These are phyloP conservation scores for Phytophthora ramorum DNA, from an alignment of 352 stramenopile genomes.

Conservation along the genomic window DNA sequence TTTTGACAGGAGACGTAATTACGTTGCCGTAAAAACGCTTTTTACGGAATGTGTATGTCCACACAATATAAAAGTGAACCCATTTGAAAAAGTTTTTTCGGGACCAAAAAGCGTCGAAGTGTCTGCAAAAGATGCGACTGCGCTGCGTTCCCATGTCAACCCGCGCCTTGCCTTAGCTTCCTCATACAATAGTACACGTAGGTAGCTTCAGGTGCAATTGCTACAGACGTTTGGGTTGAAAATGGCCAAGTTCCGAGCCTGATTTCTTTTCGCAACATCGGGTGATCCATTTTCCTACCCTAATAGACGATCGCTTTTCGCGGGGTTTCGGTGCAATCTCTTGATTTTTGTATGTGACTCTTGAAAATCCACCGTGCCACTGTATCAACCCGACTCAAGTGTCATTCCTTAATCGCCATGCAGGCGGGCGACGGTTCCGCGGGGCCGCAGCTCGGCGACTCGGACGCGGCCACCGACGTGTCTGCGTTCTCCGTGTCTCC, in stretches of 20 bases:
- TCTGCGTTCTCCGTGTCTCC: conserved; percentile 30
- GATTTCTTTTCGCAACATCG: conserved; percentile 6
- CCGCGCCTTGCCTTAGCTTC: too few relatives aligned
- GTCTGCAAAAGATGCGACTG: background rate
- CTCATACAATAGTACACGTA: too few relatives aligned
- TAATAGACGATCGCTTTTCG: background rate
- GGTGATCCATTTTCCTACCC: conserved; percentile 2
- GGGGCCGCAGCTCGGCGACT: conserved; percentile 4
- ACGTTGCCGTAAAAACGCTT: conserved; percentile 23
- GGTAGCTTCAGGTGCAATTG: too few relatives aligned
- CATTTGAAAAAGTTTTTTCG: background rate
- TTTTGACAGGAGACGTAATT: conserved; percentile 22
- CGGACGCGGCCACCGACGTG: conserved; percentile 9
- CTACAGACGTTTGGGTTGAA: too few relatives aligned
- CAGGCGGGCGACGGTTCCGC: conserved; percentile 19
- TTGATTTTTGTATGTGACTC: conserved; percentile 27
- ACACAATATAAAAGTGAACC: conserved; percentile 29
- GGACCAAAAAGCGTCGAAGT: too few relatives aligned
- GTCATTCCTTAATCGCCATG: conserved; percentile 21
- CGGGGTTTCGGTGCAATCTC: conserved; percentile 3
- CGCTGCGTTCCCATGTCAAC: too few relatives aligned
- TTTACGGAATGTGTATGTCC: conserved; percentile 6
- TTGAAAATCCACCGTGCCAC: conserved; percentile 27
- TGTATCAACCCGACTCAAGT: conserved; percentile 2
- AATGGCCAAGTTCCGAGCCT: background rate